Evolutionary conservation across 768 basidiomycete genomes (phyloP), one percentile per base, ranked within the genome.

Genomic region (Pleurotus djamor): DNA sequence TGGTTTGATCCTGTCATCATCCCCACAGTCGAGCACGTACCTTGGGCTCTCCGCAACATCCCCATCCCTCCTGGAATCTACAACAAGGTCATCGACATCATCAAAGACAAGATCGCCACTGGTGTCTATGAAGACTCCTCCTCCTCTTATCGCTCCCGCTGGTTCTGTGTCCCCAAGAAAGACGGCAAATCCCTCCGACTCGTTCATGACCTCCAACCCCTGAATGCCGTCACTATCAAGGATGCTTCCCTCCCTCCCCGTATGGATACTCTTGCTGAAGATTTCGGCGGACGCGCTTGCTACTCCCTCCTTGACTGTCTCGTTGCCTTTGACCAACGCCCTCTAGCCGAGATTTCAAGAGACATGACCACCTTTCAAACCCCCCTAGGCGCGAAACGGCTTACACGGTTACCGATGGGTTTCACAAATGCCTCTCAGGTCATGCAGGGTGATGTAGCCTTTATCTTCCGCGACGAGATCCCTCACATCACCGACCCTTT

Each of bases 351-450:
- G n/a, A 59, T 61, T 3, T 79, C 71, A 0, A 52, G 69, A 6
- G 74, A 80, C 38, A 61, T 76, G 6, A 81, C 78, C 0, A 76
- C 74, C 0, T 82, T 81, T 62, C 69, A 74, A 55, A 75, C 71
- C 0, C 76, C 74, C 0, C 66, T 72, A 59, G 57, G 72, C 16
- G 60, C 68, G 0, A 59, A 67, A 10, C 61, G 69, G 0, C 65
- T 79, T 0, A 67, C 67, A 0, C 65, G 67, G 0, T 59, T 80
- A 0, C 76, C 77, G 0, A 77, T 77, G 75, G 81, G 79, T 0
- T 71, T 67, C 61, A 75, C 76, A 0, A 77, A 78, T 36, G 68
- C 71, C 0, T 69, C 73, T 0, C 72, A 71, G 0, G 74, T 79
- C 1, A 75, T 78, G 48, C 76, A 81, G 14, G 74, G 70, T 10